Base-by-base conservation (phyloP, 306 rosid species). In the Prunus salicina region DNA sequence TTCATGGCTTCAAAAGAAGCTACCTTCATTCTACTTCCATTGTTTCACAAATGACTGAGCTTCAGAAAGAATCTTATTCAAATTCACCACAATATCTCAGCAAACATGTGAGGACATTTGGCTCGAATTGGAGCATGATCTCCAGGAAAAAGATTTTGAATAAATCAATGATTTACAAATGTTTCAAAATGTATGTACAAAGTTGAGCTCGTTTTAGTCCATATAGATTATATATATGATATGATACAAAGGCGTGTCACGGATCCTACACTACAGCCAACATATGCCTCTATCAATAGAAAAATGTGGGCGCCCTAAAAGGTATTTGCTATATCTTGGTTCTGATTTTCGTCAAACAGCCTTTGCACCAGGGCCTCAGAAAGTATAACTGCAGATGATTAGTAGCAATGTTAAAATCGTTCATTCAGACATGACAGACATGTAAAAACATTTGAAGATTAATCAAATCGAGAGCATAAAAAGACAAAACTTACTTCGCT, bases 401-500 rank as follows among this genome's bases (percentile, higher is more conserved):
- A 1, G 43, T 7, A 7, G 43, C 43, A 38, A 38, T 38, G 43
- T 18, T 18, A 52, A 52, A n/a, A 52, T 52, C 25, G 10, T 25
- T 13, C 34, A 25, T 60, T 13, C 32, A 6, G 18, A 60, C 10
- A 13, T 24, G 38, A 18, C 28, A 9, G 62, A 56, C 62, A 10
- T 3, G 27, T 60, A 25, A 60, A 38, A 60, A 25, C 2, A 11
- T 25, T 13, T 20, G 12, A 12, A 15, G 14, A 61, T 13, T 61
- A 61, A 61, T 61, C 8, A 4, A 6, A 0, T 61, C 38, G 6
- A 61, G 5, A 2, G 12, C 1, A 57, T 69, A 64, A 71, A 45
- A 8, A 24, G 53, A 72, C 65, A n/a, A 38, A 38, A 71, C 97
- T 85, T 75, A 82, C 93, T 82, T 62, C 14, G 57, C 76, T 52